Percentiles rank a stretch among this genome's conserved stretches.
Evolutionary conservation across 139 green algal species (phyloP).

Genomic region (Chlorella sp.): DNA sequence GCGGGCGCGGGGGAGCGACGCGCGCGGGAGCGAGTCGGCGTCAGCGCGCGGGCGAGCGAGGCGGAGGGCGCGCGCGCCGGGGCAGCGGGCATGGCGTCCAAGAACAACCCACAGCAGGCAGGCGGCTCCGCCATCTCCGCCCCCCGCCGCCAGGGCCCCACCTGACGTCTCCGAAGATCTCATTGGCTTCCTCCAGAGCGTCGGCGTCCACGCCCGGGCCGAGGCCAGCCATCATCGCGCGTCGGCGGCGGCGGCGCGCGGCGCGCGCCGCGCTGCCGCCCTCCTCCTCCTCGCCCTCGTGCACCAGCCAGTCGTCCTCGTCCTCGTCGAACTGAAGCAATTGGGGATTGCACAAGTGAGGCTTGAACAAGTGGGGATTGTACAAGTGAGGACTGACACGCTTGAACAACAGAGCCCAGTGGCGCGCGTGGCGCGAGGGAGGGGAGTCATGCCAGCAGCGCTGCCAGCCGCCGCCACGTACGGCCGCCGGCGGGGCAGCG

Average conservation of each 20-base stretch:
- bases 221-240: neutral
- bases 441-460: too few species aligned
- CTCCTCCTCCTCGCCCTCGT: slow-evolving; percentile 68
- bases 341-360: neutral
- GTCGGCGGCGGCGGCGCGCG: slow-evolving; percentile 14
- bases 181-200: slow-evolving; percentile 75
- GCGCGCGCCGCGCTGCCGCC: slow-evolving; percentile 18
- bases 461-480: too few species aligned
- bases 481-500: neutral
- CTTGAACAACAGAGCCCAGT: neutral
- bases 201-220: slow-evolving; percentile 43
- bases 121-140: too few species aligned
- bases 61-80: too few species aligned
- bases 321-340: slow-evolving; percentile 51
- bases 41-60: too few species aligned
- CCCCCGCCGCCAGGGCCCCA: too few species aligned
- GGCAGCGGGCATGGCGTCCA: too few species aligned
- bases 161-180: slow-evolving; percentile 91
- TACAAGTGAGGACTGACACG: neutral
- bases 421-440: slow-evolving; percentile 11
- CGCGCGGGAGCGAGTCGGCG: too few species aligned
- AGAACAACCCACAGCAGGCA: too few species aligned
- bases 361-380: neutral
- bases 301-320: slow-evolving; percentile 88
- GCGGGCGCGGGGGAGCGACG: too few species aligned